phyloP scores from a whole-genome alignment of 73 alveolate genomes.

The Symbiodinium natans region DNA sequence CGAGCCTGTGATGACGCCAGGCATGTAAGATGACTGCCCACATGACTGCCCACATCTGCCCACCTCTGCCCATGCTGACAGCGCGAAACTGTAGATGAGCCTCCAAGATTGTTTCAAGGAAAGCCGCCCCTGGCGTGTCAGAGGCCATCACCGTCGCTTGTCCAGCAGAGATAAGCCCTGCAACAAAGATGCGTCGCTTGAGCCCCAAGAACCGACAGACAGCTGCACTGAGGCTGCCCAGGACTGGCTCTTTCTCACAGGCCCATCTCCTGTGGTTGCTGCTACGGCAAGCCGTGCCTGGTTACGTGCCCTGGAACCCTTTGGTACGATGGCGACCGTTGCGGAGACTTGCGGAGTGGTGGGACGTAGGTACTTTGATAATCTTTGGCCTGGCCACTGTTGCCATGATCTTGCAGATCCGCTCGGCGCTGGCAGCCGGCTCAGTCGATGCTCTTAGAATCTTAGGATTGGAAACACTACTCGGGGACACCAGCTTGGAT shows the following conservation, averaged over 20 bases:
- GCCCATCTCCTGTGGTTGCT: conserved; percentile 34
- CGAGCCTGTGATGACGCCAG: background rate
- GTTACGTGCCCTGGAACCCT: conserved; percentile 6
- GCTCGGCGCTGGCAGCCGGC: background rate
- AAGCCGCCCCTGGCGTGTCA: background rate
- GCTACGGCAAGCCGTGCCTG: conserved; percentile 42
- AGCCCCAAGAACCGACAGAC: background rate
- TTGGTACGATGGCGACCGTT: background rate
- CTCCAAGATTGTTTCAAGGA: too few relatives aligned
- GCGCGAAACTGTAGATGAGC: too few relatives aligned
- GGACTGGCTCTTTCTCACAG: conserved; percentile 68
- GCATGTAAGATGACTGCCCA: background rate
- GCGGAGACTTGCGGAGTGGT: too few relatives aligned
- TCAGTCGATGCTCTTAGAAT: background rate
- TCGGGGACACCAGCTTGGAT: too few relatives aligned
- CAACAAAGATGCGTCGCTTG: background rate
- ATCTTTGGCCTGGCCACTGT: conserved; percentile 68
- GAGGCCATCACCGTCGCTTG: background rate
- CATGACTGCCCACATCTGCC: background rate
- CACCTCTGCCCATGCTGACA: too few relatives aligned
- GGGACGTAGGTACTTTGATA: background rate
- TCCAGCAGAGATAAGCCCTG: background rate
- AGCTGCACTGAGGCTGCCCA: conserved; percentile 37
- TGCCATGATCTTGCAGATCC: conserved; percentile 64
- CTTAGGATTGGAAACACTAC: too few relatives aligned